Conservation (phyloP, 2,329 filamentous ascomycete species). For the Cladosporium sp. region DNA sequence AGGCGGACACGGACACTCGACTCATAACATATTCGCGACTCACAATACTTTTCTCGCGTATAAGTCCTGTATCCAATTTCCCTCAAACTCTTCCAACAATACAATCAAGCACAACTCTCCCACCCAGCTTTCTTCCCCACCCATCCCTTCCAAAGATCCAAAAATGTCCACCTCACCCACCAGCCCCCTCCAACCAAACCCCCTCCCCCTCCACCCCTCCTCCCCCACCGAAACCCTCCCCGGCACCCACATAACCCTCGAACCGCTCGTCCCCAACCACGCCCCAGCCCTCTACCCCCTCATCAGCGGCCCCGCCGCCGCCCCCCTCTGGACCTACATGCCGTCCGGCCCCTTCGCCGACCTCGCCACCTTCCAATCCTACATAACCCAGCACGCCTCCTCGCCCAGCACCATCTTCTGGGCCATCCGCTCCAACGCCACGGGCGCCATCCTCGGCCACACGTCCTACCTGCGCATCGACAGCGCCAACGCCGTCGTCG, state of each 20-base stretch:
- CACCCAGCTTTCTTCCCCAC: too few species aligned
- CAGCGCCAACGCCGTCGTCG: conserved; percentile 45
- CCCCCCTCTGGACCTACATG: conserved; percentile 40
- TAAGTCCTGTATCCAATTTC: too few species aligned
- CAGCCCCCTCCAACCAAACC: too few species aligned
- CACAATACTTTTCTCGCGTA: too few species aligned
- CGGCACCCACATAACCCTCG: conserved; percentile 14
- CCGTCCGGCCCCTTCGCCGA: conserved; percentile 31
- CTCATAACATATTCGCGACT: too few species aligned
- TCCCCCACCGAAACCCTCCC: conserved; percentile 2
- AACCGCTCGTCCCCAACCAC: conserved; percentile 10
- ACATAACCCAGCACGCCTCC: conserved; percentile 23
- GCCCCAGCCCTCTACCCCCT: conserved; percentile 13
- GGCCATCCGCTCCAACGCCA: conserved; percentile 29
- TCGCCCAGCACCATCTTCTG: conserved; percentile 39
- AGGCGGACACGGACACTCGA: too few species aligned
- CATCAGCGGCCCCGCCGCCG: conserved; percentile 12
- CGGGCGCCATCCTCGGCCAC: conserved; percentile 34
- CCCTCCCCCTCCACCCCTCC: too few species aligned
- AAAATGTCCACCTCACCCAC: too few species aligned
- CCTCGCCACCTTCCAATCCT: conserved; percentile 13
- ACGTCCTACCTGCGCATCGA: conserved; percentile 42
- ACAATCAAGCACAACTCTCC: too few species aligned
- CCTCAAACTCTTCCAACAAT: too few species aligned
- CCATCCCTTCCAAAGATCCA: too few species aligned